A percentile compares a stretch with the other conserved stretches of the same genome.
Evolutionary conservation across 202 grass and related monocot genomes (phyloP).

Genomic region (Alloteropsis angusta): DNA sequence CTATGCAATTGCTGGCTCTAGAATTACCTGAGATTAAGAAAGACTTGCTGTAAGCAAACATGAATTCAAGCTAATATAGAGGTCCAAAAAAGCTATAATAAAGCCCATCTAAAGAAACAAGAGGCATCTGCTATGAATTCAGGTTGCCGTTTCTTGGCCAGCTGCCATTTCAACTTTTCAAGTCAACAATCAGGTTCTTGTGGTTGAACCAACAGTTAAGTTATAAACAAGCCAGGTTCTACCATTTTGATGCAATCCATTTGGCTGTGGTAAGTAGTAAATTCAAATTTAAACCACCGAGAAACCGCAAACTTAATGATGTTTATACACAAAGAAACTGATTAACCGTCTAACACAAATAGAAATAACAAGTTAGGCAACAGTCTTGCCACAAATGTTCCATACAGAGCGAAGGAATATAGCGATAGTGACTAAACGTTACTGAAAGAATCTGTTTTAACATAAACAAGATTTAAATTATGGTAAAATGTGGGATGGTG

Average conservation of each 20-base stretch:
- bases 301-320: neutral
- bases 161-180: neutral
- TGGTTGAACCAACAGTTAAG: neutral
- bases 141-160: neutral
- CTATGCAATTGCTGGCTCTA: conserved; percentile 46
- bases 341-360: neutral
- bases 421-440: neutral
- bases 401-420: neutral
- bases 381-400: neutral
- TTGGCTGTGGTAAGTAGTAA: neutral
- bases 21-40: conserved; percentile 51
- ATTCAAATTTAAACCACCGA: neutral
- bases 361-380: conserved; percentile 4
- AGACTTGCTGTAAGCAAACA: conserved; percentile 14
- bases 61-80: conserved; percentile 6
- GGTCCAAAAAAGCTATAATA: neutral
- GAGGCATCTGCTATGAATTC: neutral
- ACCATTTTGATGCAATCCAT: conserved; percentile 6
- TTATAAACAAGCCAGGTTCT: neutral
- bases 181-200: neutral
- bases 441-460: neutral
- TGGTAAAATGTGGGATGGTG: neutral
- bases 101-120: neutral
- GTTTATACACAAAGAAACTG: neutral
- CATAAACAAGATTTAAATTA: neutral